phyloP scores from a whole-genome alignment of 495 filamentous ascomycete genomes.

The Penicillium goetzii region DNA sequence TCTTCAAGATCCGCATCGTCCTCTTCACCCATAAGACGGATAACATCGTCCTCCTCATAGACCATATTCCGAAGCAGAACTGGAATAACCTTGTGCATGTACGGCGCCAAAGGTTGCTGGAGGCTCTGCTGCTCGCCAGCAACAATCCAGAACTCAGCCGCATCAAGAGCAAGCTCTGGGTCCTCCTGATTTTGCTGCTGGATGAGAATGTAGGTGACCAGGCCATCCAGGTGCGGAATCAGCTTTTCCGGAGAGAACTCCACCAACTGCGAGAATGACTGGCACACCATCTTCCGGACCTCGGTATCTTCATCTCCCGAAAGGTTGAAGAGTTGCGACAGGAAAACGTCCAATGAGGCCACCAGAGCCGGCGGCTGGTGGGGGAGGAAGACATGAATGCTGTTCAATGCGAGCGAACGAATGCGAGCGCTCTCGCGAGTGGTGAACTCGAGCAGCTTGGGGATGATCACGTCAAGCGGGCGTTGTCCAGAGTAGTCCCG shows the following conservation, averaged over 20 bases:
- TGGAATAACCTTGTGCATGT: slow-evolving; percentile 84
- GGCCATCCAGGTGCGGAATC: slow-evolving; percentile 80
- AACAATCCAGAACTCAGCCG: slow-evolving; percentile 96
- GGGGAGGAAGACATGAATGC: slow-evolving; percentile 89
- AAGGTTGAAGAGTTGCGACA: slow-evolving; percentile 80
- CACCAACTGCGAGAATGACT: slow-evolving; percentile 88
- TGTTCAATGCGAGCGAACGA: slow-evolving; percentile 73
- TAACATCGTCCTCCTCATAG: slow-evolving; percentile 91
- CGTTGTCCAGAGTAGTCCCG: slow-evolving; percentile 82
- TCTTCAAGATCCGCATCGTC: slow-evolving; percentile 95
- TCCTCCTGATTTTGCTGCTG: slow-evolving; percentile 86
- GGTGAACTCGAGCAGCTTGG: slow-evolving; percentile 87
- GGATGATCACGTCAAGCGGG: slow-evolving; percentile 85
- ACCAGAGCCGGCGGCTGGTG: slow-evolving; percentile 78
- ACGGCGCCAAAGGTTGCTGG: slow-evolving; percentile 71
- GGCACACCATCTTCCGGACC: slow-evolving; percentile 88
- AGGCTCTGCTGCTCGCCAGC: slow-evolving; percentile 85
- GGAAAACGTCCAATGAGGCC: slow-evolving; percentile 73
- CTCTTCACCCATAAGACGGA: slow-evolving; percentile 75
- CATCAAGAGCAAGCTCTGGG: slow-evolving; percentile 89
- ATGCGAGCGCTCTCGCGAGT: slow-evolving; percentile 72
- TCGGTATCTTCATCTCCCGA: slow-evolving; percentile 74
- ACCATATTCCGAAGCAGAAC: slow-evolving; percentile 94
- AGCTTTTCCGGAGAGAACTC: slow-evolving; percentile 90
- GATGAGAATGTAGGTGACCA: slow-evolving; percentile 90